Evolutionary conservation across 805 yeast species (phyloP).

Genomic region (Pichia nanzhaoensis): DNA sequence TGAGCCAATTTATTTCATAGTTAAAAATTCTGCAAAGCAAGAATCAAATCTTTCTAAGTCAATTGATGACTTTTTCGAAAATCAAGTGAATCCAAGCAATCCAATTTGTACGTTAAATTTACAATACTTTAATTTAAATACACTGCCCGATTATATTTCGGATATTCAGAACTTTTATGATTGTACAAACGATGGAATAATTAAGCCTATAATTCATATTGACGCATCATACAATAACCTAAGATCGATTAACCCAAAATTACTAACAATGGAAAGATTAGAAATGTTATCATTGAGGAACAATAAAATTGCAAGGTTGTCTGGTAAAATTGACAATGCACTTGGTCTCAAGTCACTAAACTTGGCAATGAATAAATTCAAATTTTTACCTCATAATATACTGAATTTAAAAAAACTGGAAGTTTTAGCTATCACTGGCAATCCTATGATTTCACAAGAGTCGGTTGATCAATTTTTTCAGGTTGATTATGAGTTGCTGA

Average conservation of each 20-base stretch:
- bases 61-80: slow-evolving; percentile 15
- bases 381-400: slow-evolving; percentile 47
- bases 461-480: slow-evolving; percentile 12
- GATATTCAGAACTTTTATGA: slow-evolving; percentile 51
- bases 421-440: slow-evolving; percentile 43
- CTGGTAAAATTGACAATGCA: slow-evolving; percentile 40
- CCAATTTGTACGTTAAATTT: slow-evolving; percentile 38
- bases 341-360: slow-evolving; percentile 42
- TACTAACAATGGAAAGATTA: slow-evolving; percentile 44
- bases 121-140: slow-evolving; percentile 40
- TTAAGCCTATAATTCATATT: slow-evolving; percentile 37
- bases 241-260: slow-evolving; percentile 40
- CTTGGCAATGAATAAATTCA: slow-evolving; percentile 44
- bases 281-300: slow-evolving; percentile 47
- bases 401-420: slow-evolving; percentile 37
- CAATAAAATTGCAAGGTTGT: slow-evolving; percentile 40
- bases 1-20: slow-evolving; percentile 30
- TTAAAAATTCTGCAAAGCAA: slow-evolving; percentile 18
- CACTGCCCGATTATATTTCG: slow-evolving; percentile 51
- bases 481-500: slow-evolving; percentile 25
- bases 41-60: slow-evolving; percentile 36
- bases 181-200: slow-evolving; percentile 26
- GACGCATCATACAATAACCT: slow-evolving; percentile 46
- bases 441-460: slow-evolving; percentile 31
- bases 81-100: slow-evolving; percentile 14